Evolutionary conservation across 352 stramenopile genomes (phyloP).

Genomic region (Lagenidium giganteum): DNA sequence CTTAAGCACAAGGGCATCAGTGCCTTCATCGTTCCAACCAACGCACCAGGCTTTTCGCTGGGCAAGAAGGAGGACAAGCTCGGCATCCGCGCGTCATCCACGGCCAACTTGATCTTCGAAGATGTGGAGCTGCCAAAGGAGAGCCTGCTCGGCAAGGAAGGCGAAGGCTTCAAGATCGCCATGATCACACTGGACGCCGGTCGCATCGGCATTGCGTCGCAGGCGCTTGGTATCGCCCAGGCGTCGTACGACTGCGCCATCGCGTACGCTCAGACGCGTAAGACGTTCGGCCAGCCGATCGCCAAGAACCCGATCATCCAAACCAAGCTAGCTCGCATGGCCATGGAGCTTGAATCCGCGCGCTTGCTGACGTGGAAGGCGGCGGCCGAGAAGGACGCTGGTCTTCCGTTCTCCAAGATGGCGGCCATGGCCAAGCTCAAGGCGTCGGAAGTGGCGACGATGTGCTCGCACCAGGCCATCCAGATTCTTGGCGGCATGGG

Average conservation of each 20-base stretch:
- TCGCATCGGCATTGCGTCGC: slow-evolving; percentile 93
- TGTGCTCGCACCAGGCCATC: slow-evolving; percentile 88
- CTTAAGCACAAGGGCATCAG: slow-evolving; percentile 95
- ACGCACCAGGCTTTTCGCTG: slow-evolving; percentile 80
- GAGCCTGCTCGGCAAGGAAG: slow-evolving; percentile 87
- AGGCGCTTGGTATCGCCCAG: slow-evolving; percentile 93
- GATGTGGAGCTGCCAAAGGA: slow-evolving; percentile 85
- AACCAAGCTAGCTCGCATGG: slow-evolving; percentile 91
- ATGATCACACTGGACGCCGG: slow-evolving; percentile 93
- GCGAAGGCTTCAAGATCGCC: slow-evolving; percentile 91
- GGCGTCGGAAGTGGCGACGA: slow-evolving; percentile 89
- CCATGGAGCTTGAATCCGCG: slow-evolving; percentile 86
- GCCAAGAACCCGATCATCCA: slow-evolving; percentile 93
- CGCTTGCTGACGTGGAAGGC: slow-evolving; percentile 91
- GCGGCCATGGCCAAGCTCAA: slow-evolving; percentile 94
- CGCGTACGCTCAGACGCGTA: slow-evolving; percentile 90
- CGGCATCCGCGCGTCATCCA: slow-evolving; percentile 91
- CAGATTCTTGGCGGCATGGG: slow-evolving; percentile 91
- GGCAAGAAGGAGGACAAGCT: slow-evolving; percentile 92
- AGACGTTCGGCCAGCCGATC: slow-evolving; percentile 91
- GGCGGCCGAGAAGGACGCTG: slow-evolving; percentile 87
- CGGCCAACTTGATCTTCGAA: slow-evolving; percentile 89
- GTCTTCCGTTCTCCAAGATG: slow-evolving; percentile 89
- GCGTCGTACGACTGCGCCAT: slow-evolving; percentile 89
- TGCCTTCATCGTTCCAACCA: slow-evolving; percentile 93